Percentiles rank a stretch among this genome's conserved stretches.
phyloP scores from a whole-genome alignment of 108 stramenopile genomes.

The Nannochloropsis gaditana region DNA sequence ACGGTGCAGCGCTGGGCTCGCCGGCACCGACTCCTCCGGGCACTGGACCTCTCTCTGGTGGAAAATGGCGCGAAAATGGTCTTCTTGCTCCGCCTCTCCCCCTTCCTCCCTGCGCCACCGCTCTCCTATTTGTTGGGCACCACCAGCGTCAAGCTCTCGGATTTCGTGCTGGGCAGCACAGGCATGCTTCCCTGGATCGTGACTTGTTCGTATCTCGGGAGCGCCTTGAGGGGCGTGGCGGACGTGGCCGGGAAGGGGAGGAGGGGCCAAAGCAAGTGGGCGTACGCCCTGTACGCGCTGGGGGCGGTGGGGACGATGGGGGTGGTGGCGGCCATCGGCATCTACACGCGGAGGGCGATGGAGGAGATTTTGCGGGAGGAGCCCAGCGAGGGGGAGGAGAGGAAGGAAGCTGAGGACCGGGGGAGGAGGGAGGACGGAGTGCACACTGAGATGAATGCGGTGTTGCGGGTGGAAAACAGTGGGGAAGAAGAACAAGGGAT shows the following conservation, averaged over 20 bases:
- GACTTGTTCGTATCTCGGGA: background rate
- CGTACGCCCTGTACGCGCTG: background rate
- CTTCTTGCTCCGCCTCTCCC: background rate
- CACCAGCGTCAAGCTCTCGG: background rate
- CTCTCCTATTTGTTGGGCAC: background rate
- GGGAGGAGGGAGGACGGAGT: background rate
- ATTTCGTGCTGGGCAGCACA: background rate
- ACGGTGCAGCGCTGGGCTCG: background rate
- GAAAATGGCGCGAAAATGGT: conserved; percentile 1
- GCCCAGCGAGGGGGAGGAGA: background rate
- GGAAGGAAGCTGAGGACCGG: background rate
- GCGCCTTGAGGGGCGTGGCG: background rate
- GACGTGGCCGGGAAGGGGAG: background rate
- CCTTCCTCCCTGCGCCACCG: conserved; percentile 6
- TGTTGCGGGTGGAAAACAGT: background rate
- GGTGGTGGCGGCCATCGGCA: background rate
- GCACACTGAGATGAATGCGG: background rate
- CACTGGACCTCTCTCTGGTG: background rate
- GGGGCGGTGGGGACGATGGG: background rate
- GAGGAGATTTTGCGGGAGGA: conserved; percentile 3
- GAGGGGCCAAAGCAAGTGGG: background rate
- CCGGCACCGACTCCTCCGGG: background rate
- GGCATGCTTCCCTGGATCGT: background rate
- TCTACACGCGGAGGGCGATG: background rate
- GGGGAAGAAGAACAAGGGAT: background rate